phyloP scores from a whole-genome alignment of 2,329 filamentous ascomycete species.

The Apiospora marii region DNA sequence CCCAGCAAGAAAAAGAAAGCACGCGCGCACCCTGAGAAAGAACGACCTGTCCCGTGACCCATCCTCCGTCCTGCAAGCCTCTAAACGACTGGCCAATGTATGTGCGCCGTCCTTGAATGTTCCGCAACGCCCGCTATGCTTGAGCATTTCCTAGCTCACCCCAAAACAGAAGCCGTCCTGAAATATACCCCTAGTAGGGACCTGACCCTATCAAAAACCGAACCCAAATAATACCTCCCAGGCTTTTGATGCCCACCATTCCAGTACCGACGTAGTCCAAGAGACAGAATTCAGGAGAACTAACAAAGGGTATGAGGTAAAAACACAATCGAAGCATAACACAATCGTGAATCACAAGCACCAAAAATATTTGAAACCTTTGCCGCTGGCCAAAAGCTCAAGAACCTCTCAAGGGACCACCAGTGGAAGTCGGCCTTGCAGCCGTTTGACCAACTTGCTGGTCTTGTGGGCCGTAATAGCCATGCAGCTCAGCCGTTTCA shows the following conservation, averaged over 20 bases:
- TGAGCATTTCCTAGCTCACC: not conserved
- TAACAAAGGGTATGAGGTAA: not conserved
- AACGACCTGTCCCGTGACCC: not conserved
- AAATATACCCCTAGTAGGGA: not conserved
- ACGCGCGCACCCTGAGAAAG: not conserved
- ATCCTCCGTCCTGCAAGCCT: not conserved
- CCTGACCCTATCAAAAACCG: not conserved
- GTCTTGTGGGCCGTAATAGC: slow-evolving; percentile 53
- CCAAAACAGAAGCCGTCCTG: not conserved
- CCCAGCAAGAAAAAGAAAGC: not conserved
- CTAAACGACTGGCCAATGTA: not conserved
- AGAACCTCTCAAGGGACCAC: not conserved
- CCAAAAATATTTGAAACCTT: not conserved
- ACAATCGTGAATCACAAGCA: not conserved
- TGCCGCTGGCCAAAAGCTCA: not conserved
- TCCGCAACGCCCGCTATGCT: slow-evolving; percentile 16
- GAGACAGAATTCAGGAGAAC: not conserved
- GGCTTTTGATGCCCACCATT: not conserved
- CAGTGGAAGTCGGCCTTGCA: slow-evolving; percentile 31
- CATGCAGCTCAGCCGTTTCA: slow-evolving; percentile 54
- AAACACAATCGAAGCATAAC: not conserved
- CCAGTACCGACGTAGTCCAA: not conserved
- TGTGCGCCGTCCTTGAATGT: slow-evolving; percentile 8
- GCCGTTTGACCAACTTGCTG: slow-evolving; percentile 52
- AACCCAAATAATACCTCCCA: not conserved